Base-by-base conservation (phyloP, 495 filamentous ascomycete species). In the Podospora tetraspora region DNA sequence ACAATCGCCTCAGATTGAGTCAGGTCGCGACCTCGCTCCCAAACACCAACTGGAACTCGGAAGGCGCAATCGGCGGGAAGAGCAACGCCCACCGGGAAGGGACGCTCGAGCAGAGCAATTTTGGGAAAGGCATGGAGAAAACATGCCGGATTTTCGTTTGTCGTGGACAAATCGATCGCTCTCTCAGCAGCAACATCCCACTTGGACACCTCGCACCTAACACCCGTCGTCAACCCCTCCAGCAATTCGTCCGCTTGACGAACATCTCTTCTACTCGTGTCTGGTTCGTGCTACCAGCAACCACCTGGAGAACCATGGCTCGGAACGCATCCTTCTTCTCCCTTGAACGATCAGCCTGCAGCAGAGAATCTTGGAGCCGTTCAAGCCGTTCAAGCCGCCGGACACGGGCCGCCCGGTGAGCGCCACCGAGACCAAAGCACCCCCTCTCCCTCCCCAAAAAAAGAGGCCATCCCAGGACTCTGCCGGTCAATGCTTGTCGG, bases 1-100 rank as follows among this genome's bases (percentile, higher is more conserved):
- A 71, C 71, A 70, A 72, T 72, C 37, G 43, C 32, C 23, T 68
- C 66, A 25, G 24, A 62, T 27, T 23, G 37, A 32, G 32, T 23
- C 19, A 56, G n/a, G 16, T 25, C 65, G 25, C 43, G 21, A 37
- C 57, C 7, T 27, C 57, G 6, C 19, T 43, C 16, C 16, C 43
- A 52, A 52, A 52, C 43, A 52, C 43, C 43, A 52, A 8, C 43
- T 52, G 43, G 43, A 16, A 34, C 52, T 58, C 43, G 24, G 11
- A 56, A 24, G 32, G 10, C 37, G n/a, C n/a, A 63, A 57, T 34
- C n/a, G 24, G 12, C 25, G 25, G 25, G 25, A 25, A 25, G 25
- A 3, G 25, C 25, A 25, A 25, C 25, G 25, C 25, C 25, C 13
- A 29, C n/a, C 27, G 61, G 22, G 32, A 34, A 19, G 16, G 43